Base-by-base conservation (phyloP, 106 monocot species). In the Dendrobium chrysotoxum region DNA sequence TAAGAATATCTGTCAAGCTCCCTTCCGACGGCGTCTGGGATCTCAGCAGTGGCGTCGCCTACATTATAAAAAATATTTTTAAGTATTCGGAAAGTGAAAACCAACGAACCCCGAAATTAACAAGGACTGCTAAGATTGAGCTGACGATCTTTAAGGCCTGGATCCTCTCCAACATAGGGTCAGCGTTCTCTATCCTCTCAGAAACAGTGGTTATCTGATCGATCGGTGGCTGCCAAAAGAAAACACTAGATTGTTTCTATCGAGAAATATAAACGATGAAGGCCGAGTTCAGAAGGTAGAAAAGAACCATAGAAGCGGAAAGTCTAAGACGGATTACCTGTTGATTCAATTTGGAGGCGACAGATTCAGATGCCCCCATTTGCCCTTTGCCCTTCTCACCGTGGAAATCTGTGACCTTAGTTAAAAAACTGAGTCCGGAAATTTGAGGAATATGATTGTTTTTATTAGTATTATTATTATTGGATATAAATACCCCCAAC, bases 191-290 rank as follows among this genome's bases (percentile, higher is more conserved):
- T 67, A 83, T 74, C 78, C 85, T 79, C 77, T 94, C 85, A 47
- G 92, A 92, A 68, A 98, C 88, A 38, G 86, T 88, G 82, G 94
- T 94, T 82, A 98, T 94, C 84, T 86, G 89, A 80, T 94, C 94
- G 77, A 83, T 57, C 50, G 80, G 78, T 81, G 72, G 44, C 54
- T 40, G 31, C 46, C 10, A 61, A 79, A 53, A 30, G 35, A 45
- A 30, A 31, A 31, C 40, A 11, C 15, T 26, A 57, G 35, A 28
- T 72, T 38, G 41, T 65, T 40, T 78, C 44, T 50, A 70, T 65
- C 76, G 12, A 41, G 38, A 18, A 58, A 46, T 28, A 20, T 17
- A 12, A 26, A 40, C 30, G 23, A 61, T 16, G 30, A 18, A 39
- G 15, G 40, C 76, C 7, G 11, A 45, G 21, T 58, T 66, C 53